phyloP scores from a whole-genome alignment of 1,284 basidiomycete genomes.

The Cryptococcus sp. region DNA sequence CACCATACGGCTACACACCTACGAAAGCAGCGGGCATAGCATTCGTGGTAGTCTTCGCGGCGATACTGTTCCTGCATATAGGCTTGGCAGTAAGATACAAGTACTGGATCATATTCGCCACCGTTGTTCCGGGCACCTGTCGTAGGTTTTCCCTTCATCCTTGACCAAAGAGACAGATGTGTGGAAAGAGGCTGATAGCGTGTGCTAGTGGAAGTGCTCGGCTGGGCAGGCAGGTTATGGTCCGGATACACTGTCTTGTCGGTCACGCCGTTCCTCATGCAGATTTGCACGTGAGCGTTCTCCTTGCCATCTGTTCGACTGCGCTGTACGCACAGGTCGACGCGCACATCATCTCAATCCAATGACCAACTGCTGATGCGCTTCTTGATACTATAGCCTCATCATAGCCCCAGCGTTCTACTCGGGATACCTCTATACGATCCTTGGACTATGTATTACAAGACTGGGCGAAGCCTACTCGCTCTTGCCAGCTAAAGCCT shows the following conservation, averaged over 20 bases:
- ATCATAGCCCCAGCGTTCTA: constrained; percentile 46
- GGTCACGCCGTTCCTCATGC: constrained; percentile 19
- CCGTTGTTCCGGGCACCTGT: constrained; percentile 56
- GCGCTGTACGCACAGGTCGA: no score
- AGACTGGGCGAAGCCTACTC: constrained; percentile 41
- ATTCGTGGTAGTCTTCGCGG: constrained; percentile 26
- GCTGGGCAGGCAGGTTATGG: constrained; percentile 16
- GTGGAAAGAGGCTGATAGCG: not conserved
- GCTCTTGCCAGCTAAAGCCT: constrained; percentile 35
- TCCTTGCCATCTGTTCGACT: not conserved
- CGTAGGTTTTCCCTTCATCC: constrained; percentile 12
- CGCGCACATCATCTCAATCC: no score
- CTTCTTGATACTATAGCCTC: no score
- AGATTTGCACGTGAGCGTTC: constrained; percentile 14
- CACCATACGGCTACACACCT: constrained; percentile 37
- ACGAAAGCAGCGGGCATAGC: constrained; percentile 18
- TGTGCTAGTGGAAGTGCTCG: constrained; percentile 13
- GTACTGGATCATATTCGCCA: constrained; percentile 60
- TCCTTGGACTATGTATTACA: constrained; percentile 44
- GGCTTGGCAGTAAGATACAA: constrained; percentile 51
- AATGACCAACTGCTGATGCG: no score
- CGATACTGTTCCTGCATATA: constrained; percentile 53
- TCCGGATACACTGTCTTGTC: constrained; percentile 8
- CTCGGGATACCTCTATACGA: constrained; percentile 40
- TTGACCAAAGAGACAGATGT: no score